Percentiles rank a stretch among this genome's conserved stretches.
phyloP scores from a whole-genome alignment of 1,284 basidiomycete genomes.

The Ustilago nuda region DNA sequence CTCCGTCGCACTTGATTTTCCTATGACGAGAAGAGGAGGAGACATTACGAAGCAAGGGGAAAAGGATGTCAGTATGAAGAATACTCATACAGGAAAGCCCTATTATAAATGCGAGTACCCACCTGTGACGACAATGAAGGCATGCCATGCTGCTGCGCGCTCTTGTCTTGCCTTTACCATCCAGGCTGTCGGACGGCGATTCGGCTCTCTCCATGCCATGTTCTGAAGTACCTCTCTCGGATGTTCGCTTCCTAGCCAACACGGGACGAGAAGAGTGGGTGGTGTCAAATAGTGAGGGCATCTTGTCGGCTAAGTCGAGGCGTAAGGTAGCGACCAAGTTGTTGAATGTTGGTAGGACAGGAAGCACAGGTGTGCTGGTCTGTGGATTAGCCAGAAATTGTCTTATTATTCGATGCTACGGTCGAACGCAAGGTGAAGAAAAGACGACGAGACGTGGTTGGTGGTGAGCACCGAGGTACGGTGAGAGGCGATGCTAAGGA shows the following conservation, averaged over 20 bases:
- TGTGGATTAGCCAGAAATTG: neutral
- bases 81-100: no score
- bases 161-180: constrained; percentile 42
- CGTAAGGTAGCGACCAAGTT: neutral
- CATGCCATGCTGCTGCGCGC: constrained; percentile 62
- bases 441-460: neutral
- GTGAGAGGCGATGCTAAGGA: neutral
- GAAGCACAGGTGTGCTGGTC: neutral
- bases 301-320: constrained; percentile 3
- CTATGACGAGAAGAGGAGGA: constrained; percentile 13
- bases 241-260: constrained; percentile 36
- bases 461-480: neutral
- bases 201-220: constrained; percentile 8
- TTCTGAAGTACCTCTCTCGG: constrained; percentile 17
- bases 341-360: neutral
- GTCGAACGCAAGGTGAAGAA: neutral
- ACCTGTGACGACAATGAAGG: constrained; percentile 64
- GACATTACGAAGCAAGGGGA: neutral
- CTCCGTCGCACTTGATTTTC: constrained; percentile 64
- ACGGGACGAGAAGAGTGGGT: constrained; percentile 34
- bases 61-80: neutral
- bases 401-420: neutral
- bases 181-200: constrained; percentile 38
- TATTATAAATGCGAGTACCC: constrained; percentile 3
- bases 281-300: constrained; percentile 29